These are phyloP conservation scores for Hypoxylon lenormandii DNA, from an alignment of 495 filamentous ascomycete genomes.

Conservation along the genomic window DNA sequence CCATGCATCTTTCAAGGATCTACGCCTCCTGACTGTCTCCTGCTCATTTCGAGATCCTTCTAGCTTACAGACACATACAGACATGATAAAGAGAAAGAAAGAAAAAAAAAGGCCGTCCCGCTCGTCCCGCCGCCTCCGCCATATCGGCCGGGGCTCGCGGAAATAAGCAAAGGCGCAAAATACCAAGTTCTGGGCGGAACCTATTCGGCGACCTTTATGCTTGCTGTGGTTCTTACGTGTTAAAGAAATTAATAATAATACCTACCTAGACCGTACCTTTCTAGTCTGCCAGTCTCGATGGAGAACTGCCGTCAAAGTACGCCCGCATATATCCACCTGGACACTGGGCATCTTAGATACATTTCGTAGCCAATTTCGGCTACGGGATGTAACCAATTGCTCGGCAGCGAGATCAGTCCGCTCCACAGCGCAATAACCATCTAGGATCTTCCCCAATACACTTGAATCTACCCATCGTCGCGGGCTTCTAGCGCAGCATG, in stretches of 20 bases:
- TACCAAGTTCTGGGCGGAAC: neutral
- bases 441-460: constrained; percentile 12
- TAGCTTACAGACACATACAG: neutral
- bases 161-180: constrained; percentile 17
- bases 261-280: too few species aligned
- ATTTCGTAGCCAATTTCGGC: neutral
- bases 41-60: constrained; percentile 2
- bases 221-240: neutral
- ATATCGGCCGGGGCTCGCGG: constrained; percentile 17
- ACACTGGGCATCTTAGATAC: neutral
- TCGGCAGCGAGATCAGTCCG: constrained; percentile 13
- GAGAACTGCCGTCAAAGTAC: neutral
- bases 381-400: constrained; percentile 1
- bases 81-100: too few species aligned
- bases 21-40: constrained; percentile 23
- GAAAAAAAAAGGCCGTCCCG: constrained; percentile 19
- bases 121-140: constrained; percentile 21
- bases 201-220: neutral
- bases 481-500: neutral
- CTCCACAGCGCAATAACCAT: constrained; percentile 4
- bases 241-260: too few species aligned
- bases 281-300: neutral
- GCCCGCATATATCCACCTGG: too few species aligned
- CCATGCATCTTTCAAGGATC: constrained; percentile 25
- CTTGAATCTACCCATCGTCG: neutral